Evolutionary conservation across 169 alveolate genomes (phyloP), one percentile per base, ranked within the genome.

Genomic region (Theileria luwenshuni): DNA sequence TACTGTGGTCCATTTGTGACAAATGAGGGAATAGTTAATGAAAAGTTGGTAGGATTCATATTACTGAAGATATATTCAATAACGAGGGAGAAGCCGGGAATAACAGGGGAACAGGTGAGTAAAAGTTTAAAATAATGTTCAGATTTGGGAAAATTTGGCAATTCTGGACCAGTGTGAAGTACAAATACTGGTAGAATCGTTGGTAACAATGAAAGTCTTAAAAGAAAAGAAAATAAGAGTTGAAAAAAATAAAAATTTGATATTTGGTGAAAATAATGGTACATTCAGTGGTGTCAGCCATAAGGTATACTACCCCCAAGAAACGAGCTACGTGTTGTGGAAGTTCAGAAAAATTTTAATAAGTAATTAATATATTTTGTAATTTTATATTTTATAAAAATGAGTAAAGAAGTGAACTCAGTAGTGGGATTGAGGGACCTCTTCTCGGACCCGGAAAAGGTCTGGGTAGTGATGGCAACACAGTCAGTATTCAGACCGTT

Each of bases 91-190:
- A 59, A 41, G 30, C 87, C 87, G n/a, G 87, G 83, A 3, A 74
- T 62, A 30, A 71, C 87, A 25, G 51, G 23, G 2, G 65, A 68
- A 19, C 77, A 79, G 87, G 87, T 79, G 10, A 2, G 86, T 72
- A 15, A 48, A 38, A 5, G 10, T 7, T 38, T 7, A 21, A 2
- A 33, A 19, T 8, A 15, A n/a, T 19, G 47, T 70, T 33, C 30
- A 79, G 87, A 71, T 79, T 23, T 79, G 87, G 87, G 71, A 73
- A 71, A 68, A 79, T 23, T 30, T 79, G 35, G 87, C 67, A 27
- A 73, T 79, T n/a, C 63, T 79, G 41, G 87, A 79, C 51, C 42
- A 68, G 13, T 79, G 87, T 52, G 87, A 79, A 65, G 87, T 79
- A 15, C 45, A 64, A 62, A 33, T 58, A 10, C 28, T 79, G 61